Evolutionary conservation across 495 filamentous ascomycete genomes (phyloP).

Genomic region (Penicillium steckii): DNA sequence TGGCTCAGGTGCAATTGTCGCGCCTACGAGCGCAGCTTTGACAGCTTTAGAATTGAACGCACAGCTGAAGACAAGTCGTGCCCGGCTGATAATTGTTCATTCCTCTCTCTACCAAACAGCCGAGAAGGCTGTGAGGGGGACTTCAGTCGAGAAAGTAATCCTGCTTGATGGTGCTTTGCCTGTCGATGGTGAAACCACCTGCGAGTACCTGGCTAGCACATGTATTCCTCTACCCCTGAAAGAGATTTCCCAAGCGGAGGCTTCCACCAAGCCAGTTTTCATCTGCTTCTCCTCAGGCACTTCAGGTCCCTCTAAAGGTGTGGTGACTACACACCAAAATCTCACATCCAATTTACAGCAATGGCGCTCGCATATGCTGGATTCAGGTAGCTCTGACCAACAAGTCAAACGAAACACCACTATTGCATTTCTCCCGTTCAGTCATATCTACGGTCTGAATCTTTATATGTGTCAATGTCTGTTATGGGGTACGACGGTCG

Average conservation of each 20-base stretch:
- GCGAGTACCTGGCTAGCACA: slow-evolving; percentile 19
- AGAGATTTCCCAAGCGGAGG: slow-evolving; percentile 7
- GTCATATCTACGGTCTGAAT: slow-evolving; percentile 73
- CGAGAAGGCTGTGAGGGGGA: slow-evolving; percentile 53
- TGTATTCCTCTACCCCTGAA: slow-evolving; percentile 8
- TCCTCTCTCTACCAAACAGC: slow-evolving; percentile 58
- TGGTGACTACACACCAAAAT: slow-evolving; percentile 75
- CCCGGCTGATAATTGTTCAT: slow-evolving; percentile 70
- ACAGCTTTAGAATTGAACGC: slow-evolving; percentile 78
- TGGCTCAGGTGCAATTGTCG: slow-evolving; percentile 74
- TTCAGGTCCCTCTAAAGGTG: slow-evolving; percentile 25
- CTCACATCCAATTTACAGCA: slow-evolving; percentile 62
- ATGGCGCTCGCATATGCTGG: slow-evolving; percentile 18
- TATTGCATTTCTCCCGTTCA: slow-evolving; percentile 79
- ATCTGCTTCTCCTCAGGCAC: slow-evolving; percentile 27
- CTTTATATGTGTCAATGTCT: slow-evolving; percentile 22
- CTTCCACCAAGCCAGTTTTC: slow-evolving; percentile 9
- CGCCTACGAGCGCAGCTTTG: slow-evolving; percentile 79
- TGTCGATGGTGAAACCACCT: slow-evolving; percentile 16
- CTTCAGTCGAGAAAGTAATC: slow-evolving; percentile 17
- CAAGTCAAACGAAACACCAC: slow-evolving; percentile 53
- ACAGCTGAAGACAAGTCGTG: slow-evolving; percentile 73
- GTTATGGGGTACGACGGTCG: slow-evolving; percentile 28
- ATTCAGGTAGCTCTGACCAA: slow-evolving; percentile 9
- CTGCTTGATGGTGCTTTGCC: slow-evolving; percentile 12